Evolutionary conservation across 495 filamentous ascomycete genomes (phyloP), one percentile per base, ranked within the genome.

Genomic region (Pseudoneurospora amorphoporcata): DNA sequence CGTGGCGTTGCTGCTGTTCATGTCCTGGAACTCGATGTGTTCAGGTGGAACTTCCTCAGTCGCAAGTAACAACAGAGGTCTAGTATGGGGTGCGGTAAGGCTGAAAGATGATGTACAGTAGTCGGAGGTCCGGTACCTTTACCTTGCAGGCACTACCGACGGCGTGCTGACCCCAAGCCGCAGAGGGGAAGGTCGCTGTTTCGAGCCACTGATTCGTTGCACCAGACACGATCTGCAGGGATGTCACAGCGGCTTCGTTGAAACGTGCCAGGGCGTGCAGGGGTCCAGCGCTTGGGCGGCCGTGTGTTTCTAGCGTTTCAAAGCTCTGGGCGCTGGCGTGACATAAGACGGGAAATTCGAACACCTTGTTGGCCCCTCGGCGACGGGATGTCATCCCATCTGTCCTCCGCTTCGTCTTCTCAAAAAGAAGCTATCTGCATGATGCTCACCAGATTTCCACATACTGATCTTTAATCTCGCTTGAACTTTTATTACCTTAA

Each of bases 291-390:
- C 78, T 79, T 73, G 73, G 78, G 68, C 77, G 23, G 23, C 70
- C 29, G 53, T 32, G 43, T 69, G 74, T 80, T 80, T 79, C 77
- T 77, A 76, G 71, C 70, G 75, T 80, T 79, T 79, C 77, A 77
- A 76, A 73, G 68, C 39, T 68, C 69, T 42, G 43, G 45, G 39
- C 53, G 39, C 6, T n/a, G 19, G 5, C 35, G 42, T 19, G 65
- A 43, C 40, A 37, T 35, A 29, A 71, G 45, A n/a, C n/a, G n/a
- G n/a, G n/a, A 47, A 38, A 23, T 32, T 71, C 8, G 43, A 65
- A 38, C 37, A 69, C 39, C 71, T 42, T 69, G 58, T 19, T 42
- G 39, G 35, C 35, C 23, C 38, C 42, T 53, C 58, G 29, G 29
- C 23, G 53, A n/a, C n/a, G n/a, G n/a, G n/a, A 61, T 61, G 29